These are phyloP conservation scores for Nicotiana undulata DNA, from an alignment of 257 asterid genomes.

Conservation along the genomic window DNA sequence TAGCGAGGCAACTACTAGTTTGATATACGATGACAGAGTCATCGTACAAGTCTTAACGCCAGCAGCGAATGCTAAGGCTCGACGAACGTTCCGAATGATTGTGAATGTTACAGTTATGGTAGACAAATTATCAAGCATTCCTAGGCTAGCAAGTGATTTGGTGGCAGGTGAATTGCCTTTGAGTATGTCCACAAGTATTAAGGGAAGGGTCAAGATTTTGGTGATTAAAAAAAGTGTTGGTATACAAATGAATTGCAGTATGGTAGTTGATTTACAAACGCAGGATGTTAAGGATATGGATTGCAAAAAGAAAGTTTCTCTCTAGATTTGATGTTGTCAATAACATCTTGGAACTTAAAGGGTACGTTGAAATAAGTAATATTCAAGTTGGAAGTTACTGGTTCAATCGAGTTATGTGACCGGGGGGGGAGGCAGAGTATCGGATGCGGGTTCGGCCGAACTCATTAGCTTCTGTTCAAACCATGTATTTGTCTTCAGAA, in stretches of 20 bases:
- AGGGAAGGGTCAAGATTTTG: constrained; percentile 15
- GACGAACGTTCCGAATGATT: constrained; percentile 14
- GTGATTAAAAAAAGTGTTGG: constrained; percentile 13
- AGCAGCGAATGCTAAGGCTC: not conserved
- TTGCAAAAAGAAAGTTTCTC: constrained; percentile 17
- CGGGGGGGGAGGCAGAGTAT: too few relatives aligned
- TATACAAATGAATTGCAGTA: constrained; percentile 19
- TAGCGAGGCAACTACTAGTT: not conserved
- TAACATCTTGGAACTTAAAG: too few relatives aligned
- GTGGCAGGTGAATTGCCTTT: constrained; percentile 12
- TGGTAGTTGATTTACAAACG: constrained; percentile 9
- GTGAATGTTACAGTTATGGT: constrained; percentile 12
- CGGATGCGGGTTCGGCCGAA: too few relatives aligned
- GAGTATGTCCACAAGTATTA: not conserved
- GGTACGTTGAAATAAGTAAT: not conserved
- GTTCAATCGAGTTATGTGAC: too few relatives aligned
- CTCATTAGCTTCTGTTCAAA: too few relatives aligned
- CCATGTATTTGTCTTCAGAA: too few relatives aligned
- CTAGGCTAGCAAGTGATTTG: constrained; percentile 15
- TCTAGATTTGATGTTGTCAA: not conserved
- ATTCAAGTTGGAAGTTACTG: not conserved
- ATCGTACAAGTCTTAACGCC: constrained; percentile 16
- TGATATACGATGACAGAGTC: constrained; percentile 12
- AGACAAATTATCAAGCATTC: constrained; percentile 8
- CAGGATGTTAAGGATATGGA: constrained; percentile 11